Conservation (phyloP, 2,329 filamentous ascomycete genomes). For the Fusarium armeniacum region DNA sequence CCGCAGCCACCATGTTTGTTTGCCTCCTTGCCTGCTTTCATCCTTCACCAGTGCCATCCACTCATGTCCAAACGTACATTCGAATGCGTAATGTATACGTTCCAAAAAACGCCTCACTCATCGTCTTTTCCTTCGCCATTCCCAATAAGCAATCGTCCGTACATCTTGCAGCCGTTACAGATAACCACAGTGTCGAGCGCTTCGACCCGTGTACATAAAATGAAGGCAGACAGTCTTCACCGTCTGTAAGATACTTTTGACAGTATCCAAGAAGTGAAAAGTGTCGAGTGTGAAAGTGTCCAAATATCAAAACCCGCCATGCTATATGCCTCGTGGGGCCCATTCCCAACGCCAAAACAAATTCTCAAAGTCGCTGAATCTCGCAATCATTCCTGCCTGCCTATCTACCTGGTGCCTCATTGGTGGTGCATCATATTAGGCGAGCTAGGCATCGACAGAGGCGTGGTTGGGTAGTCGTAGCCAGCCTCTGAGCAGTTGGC, state of each 20-base stretch:
- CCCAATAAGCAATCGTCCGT: constrained; percentile 46
- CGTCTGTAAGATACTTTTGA: constrained; percentile 31
- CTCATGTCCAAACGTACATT: constrained; percentile 27
- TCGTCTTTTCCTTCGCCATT: constrained; percentile 45
- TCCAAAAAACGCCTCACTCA: constrained; percentile 47
- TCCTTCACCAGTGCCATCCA: constrained; percentile 23
- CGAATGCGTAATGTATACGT: constrained; percentile 35
- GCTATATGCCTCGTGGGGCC: constrained; percentile 42
- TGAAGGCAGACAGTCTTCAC: constrained; percentile 36
- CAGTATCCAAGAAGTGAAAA: constrained; percentile 37
- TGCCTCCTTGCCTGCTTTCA: constrained; percentile 36
- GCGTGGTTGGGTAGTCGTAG: constrained; percentile 77
- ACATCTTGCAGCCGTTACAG: constrained; percentile 48
- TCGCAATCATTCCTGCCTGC: constrained; percentile 6
- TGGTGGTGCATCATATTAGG: constrained; percentile 64
- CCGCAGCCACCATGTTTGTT: constrained; percentile 40
- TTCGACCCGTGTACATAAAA: constrained; percentile 45
- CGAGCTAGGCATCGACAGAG: constrained; percentile 79
- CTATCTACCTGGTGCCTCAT: constrained; percentile 15
- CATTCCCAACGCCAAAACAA: constrained; percentile 44
- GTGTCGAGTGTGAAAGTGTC: constrained; percentile 41
- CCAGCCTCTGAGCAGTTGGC: constrained; percentile 72
- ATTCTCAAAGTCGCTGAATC: constrained; percentile 39
- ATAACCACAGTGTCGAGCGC: constrained; percentile 47
- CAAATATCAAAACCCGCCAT: constrained; percentile 47